Conservation (phyloP, 768 basidiomycete genomes). For the Tubosaeta sp. region DNA sequence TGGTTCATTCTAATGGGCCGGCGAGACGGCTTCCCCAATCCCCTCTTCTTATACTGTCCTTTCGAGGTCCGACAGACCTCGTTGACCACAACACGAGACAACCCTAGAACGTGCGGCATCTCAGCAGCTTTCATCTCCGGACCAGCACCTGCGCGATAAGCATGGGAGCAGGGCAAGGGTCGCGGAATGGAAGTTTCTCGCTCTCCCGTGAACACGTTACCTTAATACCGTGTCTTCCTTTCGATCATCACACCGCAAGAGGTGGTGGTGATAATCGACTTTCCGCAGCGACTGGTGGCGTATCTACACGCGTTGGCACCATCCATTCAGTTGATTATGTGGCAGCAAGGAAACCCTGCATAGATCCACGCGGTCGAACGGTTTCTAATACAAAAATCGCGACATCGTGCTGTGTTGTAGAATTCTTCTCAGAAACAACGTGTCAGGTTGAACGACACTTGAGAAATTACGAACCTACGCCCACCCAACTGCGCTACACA, state of each 20-base stretch:
- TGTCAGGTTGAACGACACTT: conserved; percentile 6
- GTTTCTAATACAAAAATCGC: conserved; percentile 17
- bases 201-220: conserved; percentile 1
- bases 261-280: neutral
- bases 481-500: neutral
- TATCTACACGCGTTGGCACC: neutral
- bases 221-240: conserved; percentile 1
- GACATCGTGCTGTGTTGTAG: conserved; percentile 6
- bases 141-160: conserved; percentile 1
- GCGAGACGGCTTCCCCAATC: conserved; percentile 1
- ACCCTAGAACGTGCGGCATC: conserved; percentile 23
- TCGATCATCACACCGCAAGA: conserved; percentile 10
- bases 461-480: conserved; percentile 22
- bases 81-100: conserved; percentile 13
- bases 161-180: conserved; percentile 2
- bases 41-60: conserved; percentile 22
- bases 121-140: conserved; percentile 21
- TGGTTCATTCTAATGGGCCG: conserved; percentile 30
- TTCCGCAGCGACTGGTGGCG: neutral
- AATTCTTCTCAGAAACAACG: conserved; percentile 4
- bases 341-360: conserved; percentile 3
- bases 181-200: conserved; percentile 16
- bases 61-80: conserved; percentile 20
- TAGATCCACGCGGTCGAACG: neutral
- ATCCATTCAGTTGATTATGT: neutral